phyloP scores from a whole-genome alignment of 1,139 yeast genomes.

The Suhomyces atakaporum region DNA sequence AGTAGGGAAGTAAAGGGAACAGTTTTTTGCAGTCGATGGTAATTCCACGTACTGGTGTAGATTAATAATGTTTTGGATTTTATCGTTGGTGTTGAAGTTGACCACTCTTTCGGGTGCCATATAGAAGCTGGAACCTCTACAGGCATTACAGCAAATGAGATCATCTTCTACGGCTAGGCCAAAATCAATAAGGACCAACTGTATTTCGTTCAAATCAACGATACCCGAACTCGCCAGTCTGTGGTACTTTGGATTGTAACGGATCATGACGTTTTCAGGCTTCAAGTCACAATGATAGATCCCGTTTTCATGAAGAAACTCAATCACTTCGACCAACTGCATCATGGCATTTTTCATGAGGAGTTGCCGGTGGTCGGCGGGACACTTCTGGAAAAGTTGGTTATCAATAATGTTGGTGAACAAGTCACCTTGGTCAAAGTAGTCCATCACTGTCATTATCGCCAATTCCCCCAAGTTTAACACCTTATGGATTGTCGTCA shows the following conservation, averaged over 20 bases:
- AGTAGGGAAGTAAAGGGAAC: conserved; percentile 55
- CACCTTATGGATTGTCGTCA: conserved; percentile 76
- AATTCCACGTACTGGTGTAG: conserved; percentile 24
- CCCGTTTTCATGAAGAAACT: conserved; percentile 64
- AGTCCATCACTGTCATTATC: conserved; percentile 78
- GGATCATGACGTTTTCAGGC: conserved; percentile 81
- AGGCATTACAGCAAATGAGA: conserved; percentile 66
- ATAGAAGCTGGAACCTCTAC: conserved; percentile 86
- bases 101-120: conserved; percentile 90
- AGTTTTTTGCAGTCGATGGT: conserved; percentile 21
- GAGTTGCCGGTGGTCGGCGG: conserved; percentile 37
- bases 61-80: conserved; percentile 32
- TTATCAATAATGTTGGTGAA: conserved; percentile 77
- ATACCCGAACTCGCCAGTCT: conserved; percentile 20
- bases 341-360: conserved; percentile 71
- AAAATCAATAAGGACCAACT: conserved; percentile 74
- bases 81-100: conserved; percentile 40
- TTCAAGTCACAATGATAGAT: conserved; percentile 89
- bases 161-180: conserved; percentile 73
- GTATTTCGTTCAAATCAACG: conserved; percentile 56
- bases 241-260: conserved; percentile 31
- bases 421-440: conserved; percentile 78
- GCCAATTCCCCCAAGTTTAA: conserved; percentile 54
- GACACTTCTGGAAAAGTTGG: conserved; percentile 46
- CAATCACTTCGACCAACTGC: conserved; percentile 73